Evolutionary conservation across 163 green algal genomes (phyloP).

Genomic region (Scenedesmus sp.): DNA sequence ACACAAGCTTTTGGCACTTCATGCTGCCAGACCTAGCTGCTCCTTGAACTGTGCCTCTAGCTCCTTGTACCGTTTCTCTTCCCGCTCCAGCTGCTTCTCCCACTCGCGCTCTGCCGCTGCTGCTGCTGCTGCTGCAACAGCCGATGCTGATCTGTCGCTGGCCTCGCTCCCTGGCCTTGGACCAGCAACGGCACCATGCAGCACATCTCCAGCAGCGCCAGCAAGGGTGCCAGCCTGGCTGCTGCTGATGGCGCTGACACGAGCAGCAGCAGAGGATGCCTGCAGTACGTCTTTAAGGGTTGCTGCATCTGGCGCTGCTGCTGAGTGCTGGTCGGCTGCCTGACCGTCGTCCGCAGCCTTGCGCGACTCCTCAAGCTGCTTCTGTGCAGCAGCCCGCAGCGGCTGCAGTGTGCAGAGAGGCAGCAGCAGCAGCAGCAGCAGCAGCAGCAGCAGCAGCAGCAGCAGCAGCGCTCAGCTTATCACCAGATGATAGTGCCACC

Average conservation of each 20-base stretch:
- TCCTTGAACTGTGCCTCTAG: constrained; percentile 40
- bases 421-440: not conserved
- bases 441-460: not conserved
- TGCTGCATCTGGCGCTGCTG: constrained; percentile 42
- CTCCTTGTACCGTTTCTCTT: constrained; percentile 34
- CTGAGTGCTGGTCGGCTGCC: constrained; percentile 44
- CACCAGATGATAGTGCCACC: not conserved
- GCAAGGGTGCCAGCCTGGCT: constrained; percentile 9
- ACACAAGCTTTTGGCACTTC: too few relatives aligned
- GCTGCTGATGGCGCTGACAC: not conserved
- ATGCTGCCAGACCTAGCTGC: constrained; percentile 28
- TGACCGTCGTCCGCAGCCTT: constrained; percentile 58
- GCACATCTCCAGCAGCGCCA: not conserved
- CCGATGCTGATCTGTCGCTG: not conserved
- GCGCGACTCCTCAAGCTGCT: constrained; percentile 60
- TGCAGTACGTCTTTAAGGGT: not conserved
- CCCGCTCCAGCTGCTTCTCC: constrained; percentile 7
- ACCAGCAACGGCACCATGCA: not conserved
- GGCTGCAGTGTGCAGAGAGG: constrained; percentile 26
- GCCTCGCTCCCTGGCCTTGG: not conserved
- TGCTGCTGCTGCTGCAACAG: constrained; percentile 12
- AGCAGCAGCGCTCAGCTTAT: not conserved
- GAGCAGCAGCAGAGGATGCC: not conserved
- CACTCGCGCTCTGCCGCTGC: not conserved
- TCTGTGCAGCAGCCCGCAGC: constrained; percentile 49